phyloP scores from a whole-genome alignment of 1,284 basidiomycete genomes.

The Moesziomyces parantarcticus region DNA sequence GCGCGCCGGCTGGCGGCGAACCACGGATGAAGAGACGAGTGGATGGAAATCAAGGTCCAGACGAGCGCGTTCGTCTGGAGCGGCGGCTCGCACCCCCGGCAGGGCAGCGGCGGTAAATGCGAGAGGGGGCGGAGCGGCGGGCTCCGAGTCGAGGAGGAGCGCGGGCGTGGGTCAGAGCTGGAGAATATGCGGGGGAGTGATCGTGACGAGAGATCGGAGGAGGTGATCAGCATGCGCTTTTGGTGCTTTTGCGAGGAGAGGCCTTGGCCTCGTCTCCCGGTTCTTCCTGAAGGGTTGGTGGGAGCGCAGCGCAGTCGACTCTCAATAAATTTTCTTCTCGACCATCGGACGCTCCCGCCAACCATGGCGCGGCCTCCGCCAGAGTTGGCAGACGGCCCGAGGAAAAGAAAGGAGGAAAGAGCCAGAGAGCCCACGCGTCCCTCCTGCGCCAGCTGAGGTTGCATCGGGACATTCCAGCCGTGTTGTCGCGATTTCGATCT shows the following conservation, averaged over 20 bases:
- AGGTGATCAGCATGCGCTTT: constrained; percentile 25
- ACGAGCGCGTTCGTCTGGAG: neutral
- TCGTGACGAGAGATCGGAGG: constrained; percentile 48
- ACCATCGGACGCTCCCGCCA: neutral
- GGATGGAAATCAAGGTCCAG: constrained; percentile 3
- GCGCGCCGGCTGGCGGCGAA: constrained; percentile 16
- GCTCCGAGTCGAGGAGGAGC: neutral
- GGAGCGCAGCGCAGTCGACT: constrained; percentile 6
- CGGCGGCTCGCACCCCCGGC: neutral
- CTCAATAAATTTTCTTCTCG: constrained; percentile 39
- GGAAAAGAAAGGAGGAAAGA: constrained; percentile 23
- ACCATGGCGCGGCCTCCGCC: constrained; percentile 25
- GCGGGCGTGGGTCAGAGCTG: constrained; percentile 12
- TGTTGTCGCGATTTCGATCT: neutral
- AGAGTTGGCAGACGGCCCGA: neutral
- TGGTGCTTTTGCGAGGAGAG: too few species aligned
- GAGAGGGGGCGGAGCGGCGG: neutral
- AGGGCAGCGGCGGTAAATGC: neutral
- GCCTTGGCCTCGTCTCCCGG: neutral
- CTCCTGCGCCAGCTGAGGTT: neutral
- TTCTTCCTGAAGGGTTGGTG: constrained; percentile 2
- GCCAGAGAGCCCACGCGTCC: neutral
- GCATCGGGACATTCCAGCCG: neutral
- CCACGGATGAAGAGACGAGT: constrained; percentile 1
- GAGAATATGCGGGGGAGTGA: constrained; percentile 36